phyloP scores from a whole-genome alignment of 768 basidiomycete genomes.

The Boletus patriciae region DNA sequence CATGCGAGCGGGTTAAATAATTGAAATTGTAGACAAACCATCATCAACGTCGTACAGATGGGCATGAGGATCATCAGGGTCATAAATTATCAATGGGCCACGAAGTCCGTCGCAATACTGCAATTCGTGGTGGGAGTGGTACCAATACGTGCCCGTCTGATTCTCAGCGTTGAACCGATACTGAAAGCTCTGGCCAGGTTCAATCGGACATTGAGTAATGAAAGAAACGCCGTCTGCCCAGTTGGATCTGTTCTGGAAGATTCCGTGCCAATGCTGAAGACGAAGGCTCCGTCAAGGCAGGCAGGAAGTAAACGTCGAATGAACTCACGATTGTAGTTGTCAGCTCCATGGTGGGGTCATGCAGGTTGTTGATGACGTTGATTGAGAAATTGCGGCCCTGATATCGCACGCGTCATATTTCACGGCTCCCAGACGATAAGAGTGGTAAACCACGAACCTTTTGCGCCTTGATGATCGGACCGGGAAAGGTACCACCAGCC shows the following conservation, averaged over 20 bases:
- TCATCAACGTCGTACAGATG: conserved; percentile 48
- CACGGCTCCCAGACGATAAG: neutral
- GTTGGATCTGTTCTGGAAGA: conserved; percentile 34
- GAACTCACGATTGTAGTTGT: conserved; percentile 37
- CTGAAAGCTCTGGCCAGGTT: conserved; percentile 37
- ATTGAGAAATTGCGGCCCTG: conserved; percentile 37
- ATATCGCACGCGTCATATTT: conserved; percentile 9
- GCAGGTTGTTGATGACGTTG: conserved; percentile 37
- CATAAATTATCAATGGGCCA: conserved; percentile 46
- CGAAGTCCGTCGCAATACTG: conserved; percentile 46
- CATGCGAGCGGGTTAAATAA: neutral
- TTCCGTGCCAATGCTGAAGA: conserved; percentile 36
- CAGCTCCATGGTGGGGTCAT: conserved; percentile 35
- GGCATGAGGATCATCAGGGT: conserved; percentile 43
- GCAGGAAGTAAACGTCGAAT: neutral
- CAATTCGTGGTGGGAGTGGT: conserved; percentile 42
- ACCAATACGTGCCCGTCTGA: conserved; percentile 51
- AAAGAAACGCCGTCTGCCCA: conserved; percentile 42
- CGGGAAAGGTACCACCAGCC: conserved; percentile 49
- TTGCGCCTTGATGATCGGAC: conserved; percentile 44
- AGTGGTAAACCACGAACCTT: conserved; percentile 33
- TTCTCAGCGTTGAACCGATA: conserved; percentile 41
- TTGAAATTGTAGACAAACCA: conserved; percentile 28
- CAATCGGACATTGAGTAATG: conserved; percentile 49
- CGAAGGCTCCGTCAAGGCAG: neutral